phyloP scores from a whole-genome alignment of 805 yeast species.

The Starmerella cellae region DNA sequence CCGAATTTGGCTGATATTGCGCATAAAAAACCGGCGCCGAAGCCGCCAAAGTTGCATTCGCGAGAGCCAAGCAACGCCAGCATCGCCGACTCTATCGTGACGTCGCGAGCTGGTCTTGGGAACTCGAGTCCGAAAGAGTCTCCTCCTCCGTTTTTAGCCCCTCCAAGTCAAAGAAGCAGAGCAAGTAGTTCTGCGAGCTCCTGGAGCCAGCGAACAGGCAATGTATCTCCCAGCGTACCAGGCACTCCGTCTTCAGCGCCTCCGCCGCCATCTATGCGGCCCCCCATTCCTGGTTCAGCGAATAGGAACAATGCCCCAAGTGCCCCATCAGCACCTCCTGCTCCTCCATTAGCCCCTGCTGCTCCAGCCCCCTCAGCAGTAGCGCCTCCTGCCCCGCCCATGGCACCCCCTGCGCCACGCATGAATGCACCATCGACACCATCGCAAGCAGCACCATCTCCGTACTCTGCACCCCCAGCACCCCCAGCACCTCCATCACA shows the following conservation, averaged over 20 bases:
- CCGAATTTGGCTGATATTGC: slow-evolving; percentile 14
- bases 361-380: slow-evolving; percentile 10
- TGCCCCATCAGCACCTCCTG: neutral
- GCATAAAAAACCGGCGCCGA: slow-evolving; percentile 12
- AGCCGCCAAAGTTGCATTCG: slow-evolving; percentile 6
- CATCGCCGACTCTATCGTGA: slow-evolving; percentile 7
- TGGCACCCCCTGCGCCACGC: slow-evolving; percentile 4
- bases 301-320: no score
- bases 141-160: slow-evolving; percentile 1
- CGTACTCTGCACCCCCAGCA: slow-evolving; percentile 18
- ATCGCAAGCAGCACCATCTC: slow-evolving; percentile 7
- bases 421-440: slow-evolving; percentile 10
- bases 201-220: neutral
- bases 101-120: slow-evolving; percentile 9
- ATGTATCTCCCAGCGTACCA: slow-evolving; percentile 13
- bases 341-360: slow-evolving; percentile 3
- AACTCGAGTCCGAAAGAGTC: neutral
- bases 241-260: slow-evolving; percentile 6
- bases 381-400: neutral
- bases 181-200: slow-evolving; percentile 2
- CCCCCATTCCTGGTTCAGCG: neutral
- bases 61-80: slow-evolving; percentile 5
- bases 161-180: neutral
- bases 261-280: slow-evolving; percentile 10
- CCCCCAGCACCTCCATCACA: slow-evolving; percentile 18